Evolutionary conservation across 2,329 filamentous ascomycete species (phyloP), one percentile per base, ranked within the genome.

Genomic region (Pseudogymnoascus sp.): DNA sequence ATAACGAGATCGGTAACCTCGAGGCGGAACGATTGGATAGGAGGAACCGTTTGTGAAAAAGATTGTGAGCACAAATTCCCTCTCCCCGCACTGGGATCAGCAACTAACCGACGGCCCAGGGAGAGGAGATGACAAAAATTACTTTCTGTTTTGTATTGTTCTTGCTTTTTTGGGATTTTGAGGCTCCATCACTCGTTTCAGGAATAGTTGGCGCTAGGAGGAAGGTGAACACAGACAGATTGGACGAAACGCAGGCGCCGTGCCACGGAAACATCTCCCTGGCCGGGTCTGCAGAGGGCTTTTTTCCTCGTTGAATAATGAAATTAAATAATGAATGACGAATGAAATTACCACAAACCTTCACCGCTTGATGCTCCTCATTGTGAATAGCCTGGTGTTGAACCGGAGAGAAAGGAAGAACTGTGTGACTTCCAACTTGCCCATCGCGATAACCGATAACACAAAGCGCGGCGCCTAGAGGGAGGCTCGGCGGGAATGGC

Each of bases 1-100:
- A 80, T 67, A 77, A 75, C 65, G 88, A 92, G 75, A 82, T 87
- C 68, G 65, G 75, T 47, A 76, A 76, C 60, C 78, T 87, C 73
- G 70, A 70, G 59, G 65, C 69, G 10, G 72, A 77, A 63, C 78
- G 80, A 64, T 67, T 74, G 40, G 70, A 71, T 26, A 73, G 74
- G 66, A 53, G 47, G 47, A 53, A 53, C 47, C 47, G 47, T 26
- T 53, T 53, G 47, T 53, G 47, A 53, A 53, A 19, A 26, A 53
- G 9, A 53, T 53, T 31, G 47, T 53, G 47, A 53, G 47, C 15
- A 53, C 47, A 53, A 2, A 53, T 53, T 11, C n/a, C 47, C 26
- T n/a, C 15, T 19, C 26, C n/a, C 47, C 47, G 47, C 26, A 9
- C 47, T 13, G 47, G 47, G 26, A 53, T 53, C 26, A 53, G 26